Conservation (phyloP, 2,329 filamentous ascomycete species). For the Fusarium falciforme region DNA sequence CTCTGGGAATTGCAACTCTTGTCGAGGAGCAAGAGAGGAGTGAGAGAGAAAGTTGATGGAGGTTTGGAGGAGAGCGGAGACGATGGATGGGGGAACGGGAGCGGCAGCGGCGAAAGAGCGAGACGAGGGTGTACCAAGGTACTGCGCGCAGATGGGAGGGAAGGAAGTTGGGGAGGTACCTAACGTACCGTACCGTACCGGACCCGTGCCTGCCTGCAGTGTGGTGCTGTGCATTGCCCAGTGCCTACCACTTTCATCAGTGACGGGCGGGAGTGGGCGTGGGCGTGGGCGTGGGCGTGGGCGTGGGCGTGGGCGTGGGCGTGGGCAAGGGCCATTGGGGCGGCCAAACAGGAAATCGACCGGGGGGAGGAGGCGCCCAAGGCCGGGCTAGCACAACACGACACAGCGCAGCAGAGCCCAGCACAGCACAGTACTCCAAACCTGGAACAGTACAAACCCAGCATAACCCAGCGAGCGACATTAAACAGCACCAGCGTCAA, state of each 20-base stretch:
- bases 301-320: constrained; percentile 26
- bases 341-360: constrained; percentile 44
- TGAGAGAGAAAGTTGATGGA: constrained; percentile 47
- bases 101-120: constrained; percentile 42
- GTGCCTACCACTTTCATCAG: constrained; percentile 20
- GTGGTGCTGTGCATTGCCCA: background rate
- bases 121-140: constrained; percentile 43
- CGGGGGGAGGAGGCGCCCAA: constrained; percentile 31
- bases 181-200: background rate
- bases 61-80: constrained; percentile 44
- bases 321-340: constrained; percentile 12
- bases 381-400: constrained; percentile 25
- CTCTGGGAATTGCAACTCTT: constrained; percentile 45
- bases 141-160: constrained; percentile 25
- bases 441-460: constrained; percentile 28
- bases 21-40: constrained; percentile 43
- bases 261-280: constrained; percentile 41
- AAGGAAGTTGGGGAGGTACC: constrained; percentile 27
- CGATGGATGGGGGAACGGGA: constrained; percentile 48
- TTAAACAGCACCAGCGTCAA: constrained; percentile 21
- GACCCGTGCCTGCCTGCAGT: constrained; percentile 3
- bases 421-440: constrained; percentile 13
- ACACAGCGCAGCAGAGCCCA: constrained; percentile 17
- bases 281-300: constrained; percentile 25
- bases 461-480: constrained; percentile 5